Evolutionary conservation across 495 filamentous ascomycete species (phyloP).

Genomic region (Cladorrhinum samala): DNA sequence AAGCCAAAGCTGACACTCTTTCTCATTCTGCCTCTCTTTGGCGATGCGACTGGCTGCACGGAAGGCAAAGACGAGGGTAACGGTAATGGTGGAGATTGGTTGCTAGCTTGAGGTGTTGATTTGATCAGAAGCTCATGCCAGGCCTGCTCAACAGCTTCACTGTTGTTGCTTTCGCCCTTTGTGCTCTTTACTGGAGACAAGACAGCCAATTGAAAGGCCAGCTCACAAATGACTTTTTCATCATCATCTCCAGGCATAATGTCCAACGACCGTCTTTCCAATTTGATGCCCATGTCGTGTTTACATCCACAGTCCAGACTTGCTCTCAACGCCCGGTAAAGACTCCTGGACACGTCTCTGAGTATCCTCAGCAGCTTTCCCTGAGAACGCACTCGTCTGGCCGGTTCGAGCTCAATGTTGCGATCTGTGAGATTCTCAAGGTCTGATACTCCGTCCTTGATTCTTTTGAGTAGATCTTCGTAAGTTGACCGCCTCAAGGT

Average conservation of each 20-base stretch:
- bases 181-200: neutral
- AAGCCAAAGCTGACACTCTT: neutral
- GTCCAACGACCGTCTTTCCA: constrained; percentile 9
- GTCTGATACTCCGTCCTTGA: constrained; percentile 28
- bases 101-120: neutral
- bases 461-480: constrained; percentile 22
- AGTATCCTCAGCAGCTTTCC: constrained; percentile 22
- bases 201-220: constrained; percentile 1
- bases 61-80: neutral
- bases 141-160: neutral
- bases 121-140: constrained; percentile 5
- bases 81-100: neutral
- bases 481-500: constrained; percentile 23
- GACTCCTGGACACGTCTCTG: constrained; percentile 23
- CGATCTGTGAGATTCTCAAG: constrained; percentile 29
- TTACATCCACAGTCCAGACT: constrained; percentile 29
- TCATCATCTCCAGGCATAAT: constrained; percentile 19
- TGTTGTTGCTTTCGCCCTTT: too few species aligned
- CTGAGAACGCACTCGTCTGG: constrained; percentile 15
- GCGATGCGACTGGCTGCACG: neutral
- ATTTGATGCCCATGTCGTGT: constrained; percentile 14
- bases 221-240: constrained; percentile 7
- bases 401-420: constrained; percentile 28
- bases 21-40: neutral
- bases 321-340: constrained; percentile 29